A percentile compares a stretch with the other conserved stretches of the same genome.
Conservation (phyloP, 345 rosid genomes). For the Camelina hispida region DNA sequence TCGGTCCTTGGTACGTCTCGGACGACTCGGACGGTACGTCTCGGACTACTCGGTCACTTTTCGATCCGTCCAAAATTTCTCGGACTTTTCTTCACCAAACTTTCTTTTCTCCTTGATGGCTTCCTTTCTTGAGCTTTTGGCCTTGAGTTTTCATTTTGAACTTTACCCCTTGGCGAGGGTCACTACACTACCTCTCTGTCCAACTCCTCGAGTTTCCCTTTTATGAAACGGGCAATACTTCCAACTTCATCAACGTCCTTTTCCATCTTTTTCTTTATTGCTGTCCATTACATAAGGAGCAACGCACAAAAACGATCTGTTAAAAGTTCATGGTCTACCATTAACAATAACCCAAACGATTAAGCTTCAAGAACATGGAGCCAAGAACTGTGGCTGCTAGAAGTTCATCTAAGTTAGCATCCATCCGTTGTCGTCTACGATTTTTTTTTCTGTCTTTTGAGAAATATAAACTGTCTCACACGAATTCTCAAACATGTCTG, state of each 20-base stretch:
- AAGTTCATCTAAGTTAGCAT: conserved; percentile 2
- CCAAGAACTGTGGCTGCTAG: background rate
- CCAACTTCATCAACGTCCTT: conserved; percentile 94
- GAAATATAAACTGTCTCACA: background rate
- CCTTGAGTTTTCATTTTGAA: no score
- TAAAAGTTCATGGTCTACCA: conserved; percentile 11
- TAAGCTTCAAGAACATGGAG: background rate
- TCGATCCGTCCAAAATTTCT: no score
- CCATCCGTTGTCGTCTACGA: background rate
- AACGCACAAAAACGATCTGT: conserved; percentile 21
- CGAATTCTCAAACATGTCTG: conserved; percentile 17
- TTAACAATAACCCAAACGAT: conserved; percentile 6
- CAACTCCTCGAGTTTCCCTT: conserved; percentile 74
- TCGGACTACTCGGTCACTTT: no score
- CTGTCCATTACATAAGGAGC: conserved; percentile 47
- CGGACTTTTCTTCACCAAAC: no score
- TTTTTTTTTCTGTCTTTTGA: background rate
- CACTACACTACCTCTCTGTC: conserved; percentile 78
- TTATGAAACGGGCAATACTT: conserved; percentile 73
- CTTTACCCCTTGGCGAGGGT: no score
- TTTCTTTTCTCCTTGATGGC: no score
- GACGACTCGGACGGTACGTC: no score
- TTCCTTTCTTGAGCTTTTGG: no score
- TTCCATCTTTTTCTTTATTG: conserved; percentile 90
- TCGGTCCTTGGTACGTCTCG: no score